A percentile compares a stretch with the other conserved stretches of the same genome.
Evolutionary conservation across 805 yeast species (phyloP).

Genomic region (Myxozyma sirexii): DNA sequence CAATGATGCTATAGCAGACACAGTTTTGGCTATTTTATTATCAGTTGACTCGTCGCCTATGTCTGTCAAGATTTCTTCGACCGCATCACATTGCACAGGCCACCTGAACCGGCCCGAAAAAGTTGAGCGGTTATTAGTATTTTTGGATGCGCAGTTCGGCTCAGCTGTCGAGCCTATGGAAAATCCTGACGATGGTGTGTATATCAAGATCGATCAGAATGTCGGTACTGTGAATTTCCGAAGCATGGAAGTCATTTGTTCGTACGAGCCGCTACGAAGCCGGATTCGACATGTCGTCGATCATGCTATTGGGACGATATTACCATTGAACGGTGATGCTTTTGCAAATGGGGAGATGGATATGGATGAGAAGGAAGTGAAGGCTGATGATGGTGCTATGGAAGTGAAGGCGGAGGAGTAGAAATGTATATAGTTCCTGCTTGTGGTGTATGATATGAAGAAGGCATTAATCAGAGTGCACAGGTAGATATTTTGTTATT

Average conservation of each 20-base stretch:
- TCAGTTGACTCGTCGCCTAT: slow-evolving; percentile 95
- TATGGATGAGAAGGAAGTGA: not conserved
- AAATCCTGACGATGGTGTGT: slow-evolving; percentile 49
- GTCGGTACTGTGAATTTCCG: slow-evolving; percentile 70
- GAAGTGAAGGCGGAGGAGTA: not conserved
- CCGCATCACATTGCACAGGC: slow-evolving; percentile 31
- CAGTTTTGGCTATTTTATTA: slow-evolving; percentile 83
- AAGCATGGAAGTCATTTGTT: slow-evolving; percentile 68
- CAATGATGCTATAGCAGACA: slow-evolving; percentile 93
- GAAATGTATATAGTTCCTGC: too few relatives aligned
- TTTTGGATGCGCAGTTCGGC: slow-evolving; percentile 87
- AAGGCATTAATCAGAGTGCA: too few relatives aligned
- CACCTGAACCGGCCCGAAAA: slow-evolving; percentile 38
- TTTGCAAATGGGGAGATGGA: not conserved
- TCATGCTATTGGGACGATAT: slow-evolving; percentile 77
- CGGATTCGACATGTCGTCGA: slow-evolving; percentile 79
- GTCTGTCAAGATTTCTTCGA: slow-evolving; percentile 64
- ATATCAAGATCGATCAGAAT: slow-evolving; percentile 70
- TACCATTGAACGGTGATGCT: slow-evolving; percentile 52
- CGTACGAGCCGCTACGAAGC: slow-evolving; percentile 73
- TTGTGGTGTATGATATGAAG: too few relatives aligned
- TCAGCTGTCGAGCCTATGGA: slow-evolving; percentile 51
- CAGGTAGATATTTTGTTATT: too few relatives aligned
- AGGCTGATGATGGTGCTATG: not conserved
- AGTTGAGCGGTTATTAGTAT: slow-evolving; percentile 55